Evolutionary conservation across 176 grass and related monocot genomes (phyloP), one percentile per base, ranked within the genome.

Genomic region (Dendrocalamus sinicus): DNA sequence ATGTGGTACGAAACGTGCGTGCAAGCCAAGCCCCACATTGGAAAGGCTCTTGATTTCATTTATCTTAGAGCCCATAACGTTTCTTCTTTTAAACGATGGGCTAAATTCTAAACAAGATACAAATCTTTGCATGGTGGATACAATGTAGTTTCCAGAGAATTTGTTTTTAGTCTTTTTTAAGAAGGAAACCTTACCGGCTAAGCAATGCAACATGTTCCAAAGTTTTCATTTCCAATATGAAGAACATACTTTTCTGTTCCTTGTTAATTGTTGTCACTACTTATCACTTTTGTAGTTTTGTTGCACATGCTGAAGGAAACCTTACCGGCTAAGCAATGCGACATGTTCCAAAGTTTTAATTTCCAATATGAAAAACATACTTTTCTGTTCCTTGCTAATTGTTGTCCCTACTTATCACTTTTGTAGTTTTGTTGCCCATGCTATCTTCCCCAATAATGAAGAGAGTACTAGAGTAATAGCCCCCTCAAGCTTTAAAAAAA

Each of bases 311-410:
- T 24, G 20, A 63, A 53, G 1, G 72, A 70, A 85, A 45, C 12
- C 77, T 82, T 86, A 40, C 9, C 13, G 19, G 63, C 59, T 86
- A 90, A 90, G 88, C 14, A 77, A 72, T 12, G 50, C 12, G 12
- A 23, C 22, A 43, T 72, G 48, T 82, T 69, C 26, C 8, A 16
- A 39, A 68, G 20, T 7, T 7, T 16, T 19, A 0, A 11, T 39
- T 19, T 67, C 16, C 57, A 75, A 5, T 16, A 66, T 55, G 45
- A 62, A 14, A 14, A 55, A 66, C 8, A 15, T 5, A 1, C 6
- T 15, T 37, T 73, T 7, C 15, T 22, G 20, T 24, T 15, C 44
- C 2, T 52, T 4, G 20, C 19, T 67, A 11, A n/a, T 30, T 12
- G 30, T 8, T 53, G 3, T 43, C n/a, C 45, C 17, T 70, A 44